phyloP scores from a whole-genome alignment of 768 basidiomycete genomes.

The Boletus sp. region DNA sequence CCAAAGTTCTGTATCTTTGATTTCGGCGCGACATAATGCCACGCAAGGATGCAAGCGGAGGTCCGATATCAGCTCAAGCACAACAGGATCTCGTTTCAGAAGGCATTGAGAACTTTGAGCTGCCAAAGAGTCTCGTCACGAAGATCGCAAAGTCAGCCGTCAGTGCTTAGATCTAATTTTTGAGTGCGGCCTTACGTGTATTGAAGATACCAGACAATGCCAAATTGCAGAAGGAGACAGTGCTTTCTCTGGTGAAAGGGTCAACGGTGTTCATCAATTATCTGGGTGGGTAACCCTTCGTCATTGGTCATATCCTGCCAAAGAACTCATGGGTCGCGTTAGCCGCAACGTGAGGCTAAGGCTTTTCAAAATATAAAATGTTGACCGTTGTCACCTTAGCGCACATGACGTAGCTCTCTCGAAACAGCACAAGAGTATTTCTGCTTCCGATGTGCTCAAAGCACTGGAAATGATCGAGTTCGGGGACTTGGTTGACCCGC shows the following conservation, averaged over 20 bases:
- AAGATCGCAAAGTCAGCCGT: conserved; percentile 86
- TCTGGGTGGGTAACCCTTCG: conserved; percentile 54
- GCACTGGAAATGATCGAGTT: conserved; percentile 81
- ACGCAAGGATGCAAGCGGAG: conserved; percentile 58
- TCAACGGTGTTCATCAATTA: conserved; percentile 97
- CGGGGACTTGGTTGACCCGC: conserved; percentile 60
- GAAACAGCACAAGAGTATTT: conserved; percentile 84
- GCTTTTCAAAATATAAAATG: neutral
- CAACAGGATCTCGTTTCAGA: conserved; percentile 81
- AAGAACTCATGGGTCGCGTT: conserved; percentile 1
- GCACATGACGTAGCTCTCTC: conserved; percentile 87
- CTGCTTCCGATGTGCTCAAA: conserved; percentile 86
- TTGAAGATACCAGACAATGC: conserved; percentile 76
- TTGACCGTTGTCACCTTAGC: conserved; percentile 38
- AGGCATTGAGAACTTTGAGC: conserved; percentile 86
- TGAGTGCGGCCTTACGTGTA: neutral
- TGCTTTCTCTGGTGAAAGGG: conserved; percentile 79
- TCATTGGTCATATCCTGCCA: neutral
- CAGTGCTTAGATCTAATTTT: conserved; percentile 26
- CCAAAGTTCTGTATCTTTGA: neutral
- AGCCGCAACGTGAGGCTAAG: conserved; percentile 46
- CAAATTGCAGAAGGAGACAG: conserved; percentile 88
- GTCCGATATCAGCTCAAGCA: conserved; percentile 63
- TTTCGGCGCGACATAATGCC: conserved; percentile 48
- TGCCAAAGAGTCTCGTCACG: conserved; percentile 80